Conservation (phyloP, 805 yeast genomes). For the Lipomyces lipofer region DNA sequence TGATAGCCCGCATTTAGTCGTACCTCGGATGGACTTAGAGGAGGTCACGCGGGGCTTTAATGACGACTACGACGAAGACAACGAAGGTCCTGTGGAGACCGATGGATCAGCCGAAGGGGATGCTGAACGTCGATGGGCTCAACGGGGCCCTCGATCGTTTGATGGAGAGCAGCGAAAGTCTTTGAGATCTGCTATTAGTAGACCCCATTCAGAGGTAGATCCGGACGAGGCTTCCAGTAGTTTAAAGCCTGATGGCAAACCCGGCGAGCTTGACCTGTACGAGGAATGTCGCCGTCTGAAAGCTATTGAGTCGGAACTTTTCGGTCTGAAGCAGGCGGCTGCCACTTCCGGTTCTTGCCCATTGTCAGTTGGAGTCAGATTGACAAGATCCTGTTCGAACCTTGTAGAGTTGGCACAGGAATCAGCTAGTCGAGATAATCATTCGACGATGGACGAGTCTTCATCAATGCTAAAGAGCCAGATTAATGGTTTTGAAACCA, state of each 20-base stretch:
- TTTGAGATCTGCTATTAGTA: neutral
- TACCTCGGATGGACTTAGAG: too few species aligned
- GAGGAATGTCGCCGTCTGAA: constrained; percentile 2
- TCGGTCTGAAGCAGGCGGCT: neutral
- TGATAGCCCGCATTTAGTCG: too few species aligned
- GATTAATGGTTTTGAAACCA: neutral
- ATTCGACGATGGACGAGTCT: neutral
- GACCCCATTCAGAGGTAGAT: neutral
- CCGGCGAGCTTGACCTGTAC: too few species aligned
- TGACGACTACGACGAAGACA: neutral
- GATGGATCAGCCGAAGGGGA: too few species aligned
- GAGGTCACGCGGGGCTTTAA: neutral
- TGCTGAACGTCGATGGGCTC: neutral
- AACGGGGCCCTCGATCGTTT: neutral
- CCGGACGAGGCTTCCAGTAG: neutral
- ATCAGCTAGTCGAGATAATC: neutral
- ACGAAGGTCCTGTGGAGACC: too few species aligned
- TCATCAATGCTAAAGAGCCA: neutral
- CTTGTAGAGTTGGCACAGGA: neutral
- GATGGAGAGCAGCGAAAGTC: neutral
- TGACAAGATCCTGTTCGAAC: constrained; percentile 1
- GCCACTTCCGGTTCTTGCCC: neutral
- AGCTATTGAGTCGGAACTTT: constrained; percentile 9
- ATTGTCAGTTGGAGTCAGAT: neutral
- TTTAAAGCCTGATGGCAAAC: neutral